These are phyloP conservation scores for Mortierella sp. DNA, from an alignment of 371 early-diverging fungal genomes.

Conservation along the genomic window DNA sequence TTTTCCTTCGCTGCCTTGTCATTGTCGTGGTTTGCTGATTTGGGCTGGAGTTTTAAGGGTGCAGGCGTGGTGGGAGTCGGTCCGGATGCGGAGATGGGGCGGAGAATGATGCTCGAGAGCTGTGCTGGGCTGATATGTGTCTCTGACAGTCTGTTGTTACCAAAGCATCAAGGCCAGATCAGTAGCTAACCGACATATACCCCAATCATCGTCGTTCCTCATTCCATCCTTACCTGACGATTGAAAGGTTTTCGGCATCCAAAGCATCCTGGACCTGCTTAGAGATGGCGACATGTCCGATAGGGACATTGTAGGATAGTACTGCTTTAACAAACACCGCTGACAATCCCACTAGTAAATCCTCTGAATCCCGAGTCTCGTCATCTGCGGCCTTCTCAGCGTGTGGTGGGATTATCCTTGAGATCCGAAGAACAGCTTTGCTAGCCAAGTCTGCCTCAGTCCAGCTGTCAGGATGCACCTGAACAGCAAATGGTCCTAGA, in stretches of 20 bases:
- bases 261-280: slow-evolving; percentile 57
- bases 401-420: slow-evolving; percentile 52
- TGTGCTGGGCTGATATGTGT: slow-evolving; percentile 19
- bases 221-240: slow-evolving; percentile 55
- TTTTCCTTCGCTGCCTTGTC: slow-evolving; percentile 35
- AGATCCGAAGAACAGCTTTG: slow-evolving; percentile 33
- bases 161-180: background rate
- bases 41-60: slow-evolving; percentile 50
- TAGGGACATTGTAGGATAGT: slow-evolving; percentile 53
- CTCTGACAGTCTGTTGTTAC: slow-evolving; percentile 56
- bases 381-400: slow-evolving; percentile 46
- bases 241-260: slow-evolving; percentile 59
- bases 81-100: slow-evolving; percentile 37
- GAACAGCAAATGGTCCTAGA: slow-evolving; percentile 35
- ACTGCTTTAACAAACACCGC: slow-evolving; percentile 56
- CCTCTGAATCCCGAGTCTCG: slow-evolving; percentile 45
- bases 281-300: slow-evolving; percentile 63
- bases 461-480: slow-evolving; percentile 54
- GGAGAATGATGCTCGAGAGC: slow-evolving; percentile 32
- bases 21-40: slow-evolving; percentile 35
- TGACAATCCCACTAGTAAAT: slow-evolving; percentile 32
- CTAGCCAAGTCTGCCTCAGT: slow-evolving; percentile 34
- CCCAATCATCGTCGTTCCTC: background rate
- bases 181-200: background rate
- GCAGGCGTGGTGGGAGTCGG: slow-evolving; percentile 25